Evolutionary conservation across 192 early-diverging fungal species (phyloP).

Genomic region (Coemansia sp.): DNA sequence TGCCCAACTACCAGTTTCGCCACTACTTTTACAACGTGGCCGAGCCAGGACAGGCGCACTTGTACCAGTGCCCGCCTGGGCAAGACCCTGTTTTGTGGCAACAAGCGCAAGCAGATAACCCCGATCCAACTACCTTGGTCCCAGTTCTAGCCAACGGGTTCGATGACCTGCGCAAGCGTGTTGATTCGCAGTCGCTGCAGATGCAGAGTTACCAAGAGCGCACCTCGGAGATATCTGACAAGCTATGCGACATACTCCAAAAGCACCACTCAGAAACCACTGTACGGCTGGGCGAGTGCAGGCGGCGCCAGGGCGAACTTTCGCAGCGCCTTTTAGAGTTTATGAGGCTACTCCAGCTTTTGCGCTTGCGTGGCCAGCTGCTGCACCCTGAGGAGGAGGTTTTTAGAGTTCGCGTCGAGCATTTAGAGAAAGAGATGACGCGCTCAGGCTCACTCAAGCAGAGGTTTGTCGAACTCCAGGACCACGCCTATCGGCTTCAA

Average conservation of each 20-base stretch:
- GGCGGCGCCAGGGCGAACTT: conserved; percentile 73
- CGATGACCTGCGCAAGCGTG: conserved; percentile 84
- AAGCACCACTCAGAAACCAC: conserved; percentile 73
- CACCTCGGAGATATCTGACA: conserved; percentile 64
- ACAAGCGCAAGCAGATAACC: conserved; percentile 83
- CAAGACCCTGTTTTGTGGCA: conserved; percentile 73
- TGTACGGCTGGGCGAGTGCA: conserved; percentile 74
- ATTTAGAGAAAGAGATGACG: conserved; percentile 69
- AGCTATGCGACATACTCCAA: conserved; percentile 59
- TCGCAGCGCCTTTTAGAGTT: conserved; percentile 78
- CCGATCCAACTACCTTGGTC: conserved; percentile 85
- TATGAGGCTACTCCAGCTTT: conserved; percentile 82
- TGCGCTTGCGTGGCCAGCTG: conserved; percentile 79
- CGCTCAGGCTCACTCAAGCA: conserved; percentile 81
- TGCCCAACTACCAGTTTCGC: conserved; percentile 79
- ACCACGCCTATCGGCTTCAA: conserved; percentile 72
- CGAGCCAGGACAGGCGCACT: conserved; percentile 76
- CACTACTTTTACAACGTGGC: conserved; percentile 97
- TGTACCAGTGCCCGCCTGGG: conserved; percentile 73
- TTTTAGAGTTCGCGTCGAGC: conserved; percentile 71
- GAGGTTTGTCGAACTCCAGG: conserved; percentile 80
- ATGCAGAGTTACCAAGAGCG: conserved; percentile 69
- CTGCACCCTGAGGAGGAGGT: conserved; percentile 82
- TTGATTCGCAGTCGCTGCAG: conserved; percentile 71
- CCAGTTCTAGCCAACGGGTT: conserved; percentile 91